Evolutionary conservation across 805 yeast species (phyloP).

Genomic region (Lachancea meyersii): DNA sequence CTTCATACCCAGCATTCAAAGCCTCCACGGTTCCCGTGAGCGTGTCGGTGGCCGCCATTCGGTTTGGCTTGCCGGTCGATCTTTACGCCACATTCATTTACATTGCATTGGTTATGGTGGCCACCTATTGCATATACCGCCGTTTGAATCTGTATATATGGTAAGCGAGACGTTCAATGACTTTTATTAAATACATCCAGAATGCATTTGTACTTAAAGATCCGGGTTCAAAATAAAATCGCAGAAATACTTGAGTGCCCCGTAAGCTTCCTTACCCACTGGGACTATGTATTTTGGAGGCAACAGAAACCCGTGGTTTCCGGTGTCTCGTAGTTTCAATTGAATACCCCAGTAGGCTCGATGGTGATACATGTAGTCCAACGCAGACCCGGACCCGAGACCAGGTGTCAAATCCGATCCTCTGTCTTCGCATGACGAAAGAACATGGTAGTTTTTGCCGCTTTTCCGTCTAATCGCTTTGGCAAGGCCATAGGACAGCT

Average conservation of each 20-base stretch:
- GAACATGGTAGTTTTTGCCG: constrained; percentile 61
- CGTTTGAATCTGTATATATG: constrained; percentile 9
- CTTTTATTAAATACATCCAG: neutral
- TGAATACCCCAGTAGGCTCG: constrained; percentile 82
- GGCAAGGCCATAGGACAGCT: constrained; percentile 72
- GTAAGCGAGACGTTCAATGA: neutral
- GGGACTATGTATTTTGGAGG: constrained; percentile 67
- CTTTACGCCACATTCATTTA: constrained; percentile 17
- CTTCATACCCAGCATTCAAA: constrained; percentile 19
- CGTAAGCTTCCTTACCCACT: constrained; percentile 68
- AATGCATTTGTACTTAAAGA: constrained; percentile 13
- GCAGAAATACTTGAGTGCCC: constrained; percentile 63
- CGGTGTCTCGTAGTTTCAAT: constrained; percentile 73
- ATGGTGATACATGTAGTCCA: constrained; percentile 80
- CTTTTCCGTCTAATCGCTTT: constrained; percentile 60
- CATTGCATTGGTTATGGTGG: constrained; percentile 10
- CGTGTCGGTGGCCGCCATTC: constrained; percentile 18
- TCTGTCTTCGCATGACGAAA: constrained; percentile 73
- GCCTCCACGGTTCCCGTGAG: constrained; percentile 16
- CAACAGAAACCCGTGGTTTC: constrained; percentile 73
- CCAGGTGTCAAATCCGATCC: constrained; percentile 70
- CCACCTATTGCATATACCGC: constrained; percentile 9
- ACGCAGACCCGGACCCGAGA: constrained; percentile 70
- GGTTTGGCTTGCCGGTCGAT: constrained; percentile 25
- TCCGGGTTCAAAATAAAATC: constrained; percentile 44